phyloP scores from a whole-genome alignment of 768 basidiomycete species.

The Melanogaster broomeanus region DNA sequence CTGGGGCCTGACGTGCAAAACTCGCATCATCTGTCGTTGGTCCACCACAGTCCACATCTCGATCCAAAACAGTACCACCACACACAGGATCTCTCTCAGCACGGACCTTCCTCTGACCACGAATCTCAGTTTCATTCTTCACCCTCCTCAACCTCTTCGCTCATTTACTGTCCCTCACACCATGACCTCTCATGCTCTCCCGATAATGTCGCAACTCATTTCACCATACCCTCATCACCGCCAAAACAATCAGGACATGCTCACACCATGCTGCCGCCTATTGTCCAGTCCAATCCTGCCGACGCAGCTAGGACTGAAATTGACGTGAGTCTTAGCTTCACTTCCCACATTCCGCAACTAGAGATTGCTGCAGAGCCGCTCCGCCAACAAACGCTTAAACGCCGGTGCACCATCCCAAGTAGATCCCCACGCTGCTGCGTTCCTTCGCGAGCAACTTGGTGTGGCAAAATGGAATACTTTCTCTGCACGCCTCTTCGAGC shows the following conservation, averaged over 20 bases:
- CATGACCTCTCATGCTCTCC: slow-evolving; percentile 25
- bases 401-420: slow-evolving; percentile 28
- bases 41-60: slow-evolving; percentile 22
- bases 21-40: slow-evolving; percentile 17
- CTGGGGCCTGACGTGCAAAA: slow-evolving; percentile 17
- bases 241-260: slow-evolving; percentile 24
- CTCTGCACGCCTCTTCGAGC: slow-evolving; percentile 47
- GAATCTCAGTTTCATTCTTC: slow-evolving; percentile 30
- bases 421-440: slow-evolving; percentile 46
- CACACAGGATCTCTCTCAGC: slow-evolving; percentile 21
- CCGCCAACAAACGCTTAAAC: slow-evolving; percentile 25
- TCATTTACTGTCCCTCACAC: slow-evolving; percentile 23
- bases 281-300: slow-evolving; percentile 35
- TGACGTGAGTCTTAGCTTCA: slow-evolving; percentile 16
- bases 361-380: slow-evolving; percentile 26
- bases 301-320: slow-evolving; percentile 24
- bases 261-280: slow-evolving; percentile 35
- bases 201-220: slow-evolving; percentile 16
- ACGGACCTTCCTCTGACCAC: slow-evolving; percentile 20
- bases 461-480: slow-evolving; percentile 46
- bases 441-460: slow-evolving; percentile 46
- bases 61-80: slow-evolving; percentile 31
- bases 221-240: slow-evolving; percentile 20
- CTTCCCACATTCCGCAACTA: slow-evolving; percentile 3
- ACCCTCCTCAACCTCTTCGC: slow-evolving; percentile 23